These are phyloP conservation scores for Apiospora pterosperma DNA, from an alignment of 2,329 filamentous ascomycete genomes.

Conservation along the genomic window DNA sequence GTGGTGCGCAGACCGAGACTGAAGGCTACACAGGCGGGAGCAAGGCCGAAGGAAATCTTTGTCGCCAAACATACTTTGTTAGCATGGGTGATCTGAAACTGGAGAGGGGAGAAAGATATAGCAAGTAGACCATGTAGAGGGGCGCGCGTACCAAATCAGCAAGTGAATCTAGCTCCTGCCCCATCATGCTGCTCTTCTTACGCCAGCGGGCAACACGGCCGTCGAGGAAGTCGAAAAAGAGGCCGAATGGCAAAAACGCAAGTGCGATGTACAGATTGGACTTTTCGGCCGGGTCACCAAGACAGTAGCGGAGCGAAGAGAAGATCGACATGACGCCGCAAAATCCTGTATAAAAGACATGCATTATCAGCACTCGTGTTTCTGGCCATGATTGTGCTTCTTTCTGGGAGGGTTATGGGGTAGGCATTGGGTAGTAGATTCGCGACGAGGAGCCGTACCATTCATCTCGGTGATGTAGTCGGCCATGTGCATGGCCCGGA, in stretches of 20 bases:
- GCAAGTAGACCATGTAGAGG: neutral
- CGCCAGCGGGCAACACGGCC: slow-evolving; percentile 95
- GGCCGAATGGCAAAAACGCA: slow-evolving; percentile 81
- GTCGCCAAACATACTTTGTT: neutral
- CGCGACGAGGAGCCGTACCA: slow-evolving; percentile 41
- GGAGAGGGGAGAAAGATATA: neutral
- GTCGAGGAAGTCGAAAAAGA: slow-evolving; percentile 98
- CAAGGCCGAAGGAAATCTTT: slow-evolving; percentile 92
- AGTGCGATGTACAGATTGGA: slow-evolving; percentile 79
- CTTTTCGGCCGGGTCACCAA: slow-evolving; percentile 63
- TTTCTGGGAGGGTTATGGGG: neutral
- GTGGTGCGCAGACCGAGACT: slow-evolving; percentile 82
- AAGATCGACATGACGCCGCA: slow-evolving; percentile 95
- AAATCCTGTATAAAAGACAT: slow-evolving; percentile 52
- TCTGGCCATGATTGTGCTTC: neutral
- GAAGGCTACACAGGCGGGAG: slow-evolving; percentile 84
- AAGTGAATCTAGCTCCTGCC: slow-evolving; percentile 92
- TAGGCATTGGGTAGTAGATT: neutral
- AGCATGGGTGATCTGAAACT: slow-evolving; percentile 1
- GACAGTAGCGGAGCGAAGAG: slow-evolving; percentile 89
- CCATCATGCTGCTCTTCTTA: slow-evolving; percentile 96
- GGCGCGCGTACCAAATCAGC: slow-evolving; percentile 74
- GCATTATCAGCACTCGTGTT: neutral
- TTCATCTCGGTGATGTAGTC: slow-evolving; percentile 83
- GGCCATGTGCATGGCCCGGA: slow-evolving; percentile 71